Evolutionary conservation across 768 basidiomycete species (phyloP).

Genomic region (Psilocybe subaeruginosa): DNA sequence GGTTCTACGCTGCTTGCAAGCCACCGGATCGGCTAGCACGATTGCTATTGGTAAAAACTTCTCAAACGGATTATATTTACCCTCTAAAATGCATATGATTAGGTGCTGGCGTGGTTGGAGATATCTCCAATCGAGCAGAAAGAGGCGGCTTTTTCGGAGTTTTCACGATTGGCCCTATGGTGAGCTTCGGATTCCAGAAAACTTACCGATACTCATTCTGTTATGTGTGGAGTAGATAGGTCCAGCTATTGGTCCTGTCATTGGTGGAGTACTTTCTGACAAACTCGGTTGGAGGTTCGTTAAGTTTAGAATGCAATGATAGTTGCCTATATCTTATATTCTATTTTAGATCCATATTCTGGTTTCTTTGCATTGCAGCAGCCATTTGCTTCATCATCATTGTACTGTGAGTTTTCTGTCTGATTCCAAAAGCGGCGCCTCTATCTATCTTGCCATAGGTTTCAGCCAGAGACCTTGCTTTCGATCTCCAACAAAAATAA

Average conservation of each 20-base stretch:
- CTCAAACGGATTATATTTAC: background rate
- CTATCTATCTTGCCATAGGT: constrained; percentile 34
- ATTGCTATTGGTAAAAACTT: constrained; percentile 61
- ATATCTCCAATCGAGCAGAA: constrained; percentile 74
- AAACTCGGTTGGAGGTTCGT: constrained; percentile 65
- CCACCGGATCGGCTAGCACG: constrained; percentile 78
- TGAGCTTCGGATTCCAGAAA: constrained; percentile 18
- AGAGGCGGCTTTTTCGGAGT: constrained; percentile 76
- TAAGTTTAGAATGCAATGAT: background rate
- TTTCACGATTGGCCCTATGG: constrained; percentile 68
- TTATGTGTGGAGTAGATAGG: constrained; percentile 45
- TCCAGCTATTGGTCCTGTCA: constrained; percentile 62
- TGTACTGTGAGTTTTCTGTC: constrained; percentile 39
- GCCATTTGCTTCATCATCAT: constrained; percentile 49
- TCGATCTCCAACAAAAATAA: constrained; percentile 56
- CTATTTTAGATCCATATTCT: constrained; percentile 55
- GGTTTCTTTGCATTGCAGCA: constrained; percentile 58
- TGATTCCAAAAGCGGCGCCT: background rate
- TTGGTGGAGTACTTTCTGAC: constrained; percentile 60
- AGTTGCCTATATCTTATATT: background rate
- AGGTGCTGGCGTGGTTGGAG: constrained; percentile 80
- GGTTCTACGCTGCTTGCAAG: constrained; percentile 80
- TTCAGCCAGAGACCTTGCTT: constrained; percentile 57
- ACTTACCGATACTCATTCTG: background rate
- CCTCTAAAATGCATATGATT: background rate